Evolutionary conservation across 2,329 filamentous ascomycete species (phyloP), one percentile per base, ranked within the genome.

Genomic region (Trichoderma sp.): DNA sequence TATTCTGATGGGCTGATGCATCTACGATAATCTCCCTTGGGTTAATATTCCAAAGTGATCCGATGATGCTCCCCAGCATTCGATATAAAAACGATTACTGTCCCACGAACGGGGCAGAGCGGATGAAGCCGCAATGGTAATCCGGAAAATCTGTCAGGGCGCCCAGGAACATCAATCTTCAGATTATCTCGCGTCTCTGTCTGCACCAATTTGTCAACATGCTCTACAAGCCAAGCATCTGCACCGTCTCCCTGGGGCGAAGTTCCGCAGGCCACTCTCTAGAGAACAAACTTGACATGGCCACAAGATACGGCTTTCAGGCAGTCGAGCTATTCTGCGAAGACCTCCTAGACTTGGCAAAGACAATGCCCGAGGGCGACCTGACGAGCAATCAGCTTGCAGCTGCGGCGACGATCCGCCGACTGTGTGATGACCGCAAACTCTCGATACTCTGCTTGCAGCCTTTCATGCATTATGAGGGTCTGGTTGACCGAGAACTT

Each of bases 241-340:
- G 88, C 65, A 90, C 89, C 68, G 91, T 93, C 83, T 93, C 90
- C 56, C 82, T 94, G 1, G 90, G 91, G 48, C 87, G 89, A 48
- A 87, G 86, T 71, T 82, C 74, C 43, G 89, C 88, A 72, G 86
- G 89, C 68, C 91, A 94, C 75, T 79, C 81, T 30, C 81, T 94
- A 24, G 76, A 81, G 1, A 78, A 84, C 72, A 94, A 93, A 73
- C 83, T 94, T 56, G 82, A 88, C 72, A 84, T 87, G 78, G 90
- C 90, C 10, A 79, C 84, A 6, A 79, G 81, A 63, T 82, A 90
- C 70, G 88, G 87, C 21, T 86, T 92, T 73, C 75, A 83, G 66
- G 90, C 89, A 59, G 85, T 94, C 68, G 91, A 94, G 74, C 81
- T 93, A 21, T 93, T 92, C 79, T 88, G 89, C 75, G 90, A 94